Evolutionary conservation across 2,329 filamentous ascomycete genomes (phyloP), one percentile per base, ranked within the genome.

Genomic region (Aotearoamyces nothofagi): DNA sequence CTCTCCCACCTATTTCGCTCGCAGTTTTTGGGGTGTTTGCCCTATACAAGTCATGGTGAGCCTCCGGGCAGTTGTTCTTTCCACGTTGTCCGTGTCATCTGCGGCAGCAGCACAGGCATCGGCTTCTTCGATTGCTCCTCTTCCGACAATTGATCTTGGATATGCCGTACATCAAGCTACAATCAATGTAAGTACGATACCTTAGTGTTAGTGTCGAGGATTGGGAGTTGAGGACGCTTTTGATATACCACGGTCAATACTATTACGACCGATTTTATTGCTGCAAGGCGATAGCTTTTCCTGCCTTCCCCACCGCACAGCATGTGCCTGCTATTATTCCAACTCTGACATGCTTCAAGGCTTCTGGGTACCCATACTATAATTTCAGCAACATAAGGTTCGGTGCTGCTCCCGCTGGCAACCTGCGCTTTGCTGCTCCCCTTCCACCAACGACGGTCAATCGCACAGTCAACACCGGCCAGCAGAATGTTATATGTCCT

Each of bases 341-440:
- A 20, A 25, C 29, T n/a, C 27, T 17, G 12, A 17, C 15, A 14
- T 19, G 9, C 5, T 14, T 17, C 8, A 20, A 47, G 45, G 37
- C 27, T 17, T 50, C 46, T 14, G 47, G 50, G n/a, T n/a, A n/a
- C 4, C 31, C 41, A 22, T 55, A 53, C 31, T 57, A 54, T 39
- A 44, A 44, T 12, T 57, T 57, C 39, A 49, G 40, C 30, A 60
- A 58, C n/a, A 55, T 63, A 27, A 47, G 56, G 15, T 63, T 56
- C 34, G 59, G 56, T 2, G 53, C 50, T 6, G 45, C 57, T n/a
- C 59, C 60, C 5, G 39, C 50, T 1, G 59, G 58, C 11, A 37
- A 47, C 9, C 45, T 61, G 5, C 51, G 58, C 34, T 64, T 60
- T 50, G 51, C 56, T 26, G 45, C 52, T 14, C 58, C 59, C 3